Percentiles rank a stretch among this genome's conserved stretches.
phyloP scores from a whole-genome alignment of 129 eudicot genomes.

The Flaveria sonorensis region DNA sequence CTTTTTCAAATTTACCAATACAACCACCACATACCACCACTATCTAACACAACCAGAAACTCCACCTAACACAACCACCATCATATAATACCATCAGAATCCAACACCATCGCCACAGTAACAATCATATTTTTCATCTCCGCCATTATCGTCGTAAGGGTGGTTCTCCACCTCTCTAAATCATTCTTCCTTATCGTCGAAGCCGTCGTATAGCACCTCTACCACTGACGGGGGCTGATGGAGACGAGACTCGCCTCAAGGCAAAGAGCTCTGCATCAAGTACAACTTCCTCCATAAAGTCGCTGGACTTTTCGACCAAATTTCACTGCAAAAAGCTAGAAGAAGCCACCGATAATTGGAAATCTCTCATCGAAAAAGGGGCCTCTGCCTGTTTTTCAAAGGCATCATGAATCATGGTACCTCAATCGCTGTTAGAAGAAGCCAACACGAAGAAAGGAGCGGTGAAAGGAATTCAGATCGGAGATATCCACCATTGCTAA shows the following conservation, averaged over 20 bases:
- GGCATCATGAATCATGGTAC: slow-evolving; percentile 71
- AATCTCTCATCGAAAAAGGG: slow-evolving; percentile 61
- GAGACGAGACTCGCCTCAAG: slow-evolving; percentile 56
- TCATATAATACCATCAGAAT: too few relatives aligned
- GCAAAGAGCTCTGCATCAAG: slow-evolving; percentile 70
- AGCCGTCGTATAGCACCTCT: slow-evolving; percentile 43
- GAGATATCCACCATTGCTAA: slow-evolving; percentile 87
- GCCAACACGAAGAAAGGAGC: slow-evolving; percentile 56
- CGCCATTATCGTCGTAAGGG: slow-evolving; percentile 46
- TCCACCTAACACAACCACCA: too few relatives aligned
- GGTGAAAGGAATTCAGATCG: slow-evolving; percentile 71
- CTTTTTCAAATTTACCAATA: too few relatives aligned
- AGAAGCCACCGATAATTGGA: slow-evolving; percentile 63
- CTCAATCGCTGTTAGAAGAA: slow-evolving; percentile 62
- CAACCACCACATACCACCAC: too few relatives aligned
- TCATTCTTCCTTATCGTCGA: too few relatives aligned
- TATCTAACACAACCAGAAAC: too few relatives aligned
- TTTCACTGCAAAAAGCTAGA: slow-evolving; percentile 66
- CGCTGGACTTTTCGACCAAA: slow-evolving; percentile 78
- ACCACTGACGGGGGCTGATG: slow-evolving; percentile 40
- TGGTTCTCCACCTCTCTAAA: slow-evolving; percentile 38
- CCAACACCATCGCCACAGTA: slow-evolving; percentile 43
- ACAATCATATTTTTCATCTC: slow-evolving; percentile 36
- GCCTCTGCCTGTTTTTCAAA: slow-evolving; percentile 62
- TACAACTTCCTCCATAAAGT: slow-evolving; percentile 80